Conservation (phyloP, 2,329 filamentous ascomycete genomes). For the Tolypocladium inflatum region DNA sequence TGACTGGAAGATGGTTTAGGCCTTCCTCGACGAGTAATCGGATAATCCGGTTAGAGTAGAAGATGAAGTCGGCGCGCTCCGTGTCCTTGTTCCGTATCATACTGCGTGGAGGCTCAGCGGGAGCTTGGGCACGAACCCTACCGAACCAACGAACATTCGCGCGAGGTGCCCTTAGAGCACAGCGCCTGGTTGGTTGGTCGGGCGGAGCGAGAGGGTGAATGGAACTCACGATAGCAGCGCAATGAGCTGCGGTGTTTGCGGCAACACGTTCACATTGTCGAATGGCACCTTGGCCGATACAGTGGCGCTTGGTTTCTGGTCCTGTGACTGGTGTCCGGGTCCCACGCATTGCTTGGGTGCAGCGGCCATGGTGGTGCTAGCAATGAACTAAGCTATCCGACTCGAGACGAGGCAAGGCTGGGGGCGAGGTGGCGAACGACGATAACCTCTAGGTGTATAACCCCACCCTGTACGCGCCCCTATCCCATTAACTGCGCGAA, state of each 20-base stretch:
- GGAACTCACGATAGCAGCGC: constrained; percentile 84
- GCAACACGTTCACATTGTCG: constrained; percentile 81
- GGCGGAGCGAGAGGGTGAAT: background rate
- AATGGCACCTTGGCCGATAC: constrained; percentile 75
- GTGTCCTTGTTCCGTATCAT: constrained; percentile 94
- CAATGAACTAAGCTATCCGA: background rate
- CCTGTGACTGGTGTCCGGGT: constrained; percentile 65
- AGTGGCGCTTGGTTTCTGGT: constrained; percentile 76
- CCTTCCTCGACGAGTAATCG: constrained; percentile 94
- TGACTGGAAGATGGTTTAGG: constrained; percentile 87
- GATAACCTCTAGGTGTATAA: too few relatives aligned
- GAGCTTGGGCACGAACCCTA: background rate
- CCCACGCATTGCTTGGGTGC: constrained; percentile 57
- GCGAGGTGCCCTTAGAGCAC: background rate
- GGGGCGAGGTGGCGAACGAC: too few relatives aligned
- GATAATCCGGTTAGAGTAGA: constrained; percentile 98
- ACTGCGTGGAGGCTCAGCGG: constrained; percentile 36
- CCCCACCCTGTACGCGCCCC: too few relatives aligned
- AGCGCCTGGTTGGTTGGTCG: background rate
- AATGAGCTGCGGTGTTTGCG: constrained; percentile 94
- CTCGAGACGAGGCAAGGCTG: too few relatives aligned
- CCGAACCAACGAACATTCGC: background rate
- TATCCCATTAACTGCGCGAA: too few relatives aligned
- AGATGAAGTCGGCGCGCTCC: constrained; percentile 91
- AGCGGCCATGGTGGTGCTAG: constrained; percentile 1